Evolutionary conservation across 306 rosid genomes (phyloP).

Genomic region (Quercus parvula): DNA sequence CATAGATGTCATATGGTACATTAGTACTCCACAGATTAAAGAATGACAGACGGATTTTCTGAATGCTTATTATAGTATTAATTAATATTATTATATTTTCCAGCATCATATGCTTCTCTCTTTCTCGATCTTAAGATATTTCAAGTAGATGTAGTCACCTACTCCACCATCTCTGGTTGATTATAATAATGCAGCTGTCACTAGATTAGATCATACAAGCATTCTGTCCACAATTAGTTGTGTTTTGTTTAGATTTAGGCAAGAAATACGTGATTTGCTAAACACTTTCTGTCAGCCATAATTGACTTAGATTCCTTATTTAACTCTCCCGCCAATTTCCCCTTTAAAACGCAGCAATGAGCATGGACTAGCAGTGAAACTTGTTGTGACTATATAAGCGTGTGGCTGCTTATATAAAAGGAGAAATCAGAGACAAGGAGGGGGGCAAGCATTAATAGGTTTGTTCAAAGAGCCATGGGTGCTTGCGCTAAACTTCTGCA

Average conservation of each 20-base stretch:
- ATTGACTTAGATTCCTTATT: slow-evolving; percentile 23
- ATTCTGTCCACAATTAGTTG: slow-evolving; percentile 14
- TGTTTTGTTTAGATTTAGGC: slow-evolving; percentile 3
- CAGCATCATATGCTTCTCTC: neutral
- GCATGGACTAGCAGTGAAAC: neutral
- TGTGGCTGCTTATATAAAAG: slow-evolving; percentile 21
- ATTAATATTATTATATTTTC: no score
- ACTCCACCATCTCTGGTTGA: slow-evolving; percentile 38
- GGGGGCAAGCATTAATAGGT: slow-evolving; percentile 7
- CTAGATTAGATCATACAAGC: slow-evolving; percentile 2
- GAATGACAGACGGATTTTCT: neutral
- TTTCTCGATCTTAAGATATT: neutral
- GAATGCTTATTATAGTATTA: neutral
- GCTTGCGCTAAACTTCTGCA: slow-evolving; percentile 5
- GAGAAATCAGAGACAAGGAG: neutral
- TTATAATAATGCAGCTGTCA: neutral
- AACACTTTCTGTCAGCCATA: slow-evolving; percentile 37
- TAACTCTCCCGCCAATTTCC: slow-evolving; percentile 1
- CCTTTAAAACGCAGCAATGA: slow-evolving; percentile 5
- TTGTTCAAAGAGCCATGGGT: slow-evolving; percentile 19
- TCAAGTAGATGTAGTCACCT: slow-evolving; percentile 21
- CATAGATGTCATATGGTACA: neutral
- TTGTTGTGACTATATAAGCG: neutral
- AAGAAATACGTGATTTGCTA: slow-evolving; percentile 11
- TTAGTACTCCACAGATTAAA: neutral